These are phyloP conservation scores for Populus tremula DNA, from an alignment of 345 rosid species.

Conservation along the genomic window DNA sequence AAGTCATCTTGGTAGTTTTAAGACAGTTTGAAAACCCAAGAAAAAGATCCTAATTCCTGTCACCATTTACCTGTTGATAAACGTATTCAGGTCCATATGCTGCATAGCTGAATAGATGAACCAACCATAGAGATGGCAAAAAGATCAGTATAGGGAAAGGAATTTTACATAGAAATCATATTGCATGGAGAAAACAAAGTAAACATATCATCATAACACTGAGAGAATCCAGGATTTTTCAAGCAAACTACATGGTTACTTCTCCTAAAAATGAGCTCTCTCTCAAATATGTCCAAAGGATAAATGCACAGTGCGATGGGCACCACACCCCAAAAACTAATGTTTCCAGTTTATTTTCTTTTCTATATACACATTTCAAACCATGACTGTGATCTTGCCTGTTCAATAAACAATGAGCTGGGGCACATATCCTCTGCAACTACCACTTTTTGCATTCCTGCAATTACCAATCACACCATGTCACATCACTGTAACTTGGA, in stretches of 20 bases:
- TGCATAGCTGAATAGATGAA: slow-evolving; percentile 55
- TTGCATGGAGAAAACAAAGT: slow-evolving; percentile 1
- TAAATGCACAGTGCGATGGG: slow-evolving; percentile 8
- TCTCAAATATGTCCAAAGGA: slow-evolving; percentile 8
- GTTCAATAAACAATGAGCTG: slow-evolving; percentile 56
- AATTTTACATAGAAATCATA: slow-evolving; percentile 5
- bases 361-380: slow-evolving; percentile 14
- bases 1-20: background rate
- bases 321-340: slow-evolving; percentile 22
- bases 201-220: background rate
- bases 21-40: background rate
- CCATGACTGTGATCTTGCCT: slow-evolving; percentile 53
- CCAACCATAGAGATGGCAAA: slow-evolving; percentile 6
- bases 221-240: slow-evolving; percentile 9
- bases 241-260: background rate
- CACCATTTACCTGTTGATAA: slow-evolving; percentile 66
- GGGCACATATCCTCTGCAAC: slow-evolving; percentile 57
- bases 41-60: slow-evolving; percentile 3
- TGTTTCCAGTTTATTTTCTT: background rate
- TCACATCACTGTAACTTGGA: slow-evolving; percentile 47
- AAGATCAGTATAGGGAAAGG: slow-evolving; percentile 4
- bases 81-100: slow-evolving; percentile 74
- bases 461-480: slow-evolving; percentile 72
- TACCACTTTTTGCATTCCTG: slow-evolving; percentile 59
- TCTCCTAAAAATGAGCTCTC: slow-evolving; percentile 19